Evolutionary conservation across 164 flowering plant genomes (phyloP).

Genomic region (Berberis vulgaris): DNA sequence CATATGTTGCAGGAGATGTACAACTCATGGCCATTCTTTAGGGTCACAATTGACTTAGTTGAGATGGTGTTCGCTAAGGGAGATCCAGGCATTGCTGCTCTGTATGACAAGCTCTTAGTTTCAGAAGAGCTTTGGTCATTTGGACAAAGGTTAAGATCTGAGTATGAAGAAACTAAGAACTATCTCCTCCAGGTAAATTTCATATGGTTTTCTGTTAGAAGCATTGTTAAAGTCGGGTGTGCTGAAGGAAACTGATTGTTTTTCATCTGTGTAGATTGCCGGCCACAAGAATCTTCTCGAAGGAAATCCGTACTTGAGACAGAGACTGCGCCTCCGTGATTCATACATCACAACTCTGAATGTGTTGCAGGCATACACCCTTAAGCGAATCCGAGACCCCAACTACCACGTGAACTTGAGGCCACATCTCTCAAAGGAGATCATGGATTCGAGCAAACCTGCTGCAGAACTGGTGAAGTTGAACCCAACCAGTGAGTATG

Average conservation of each 20-base stretch:
- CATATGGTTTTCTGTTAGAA: neutral
- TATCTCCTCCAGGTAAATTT: slow-evolving; percentile 66
- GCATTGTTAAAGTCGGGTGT: neutral
- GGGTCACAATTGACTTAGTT: slow-evolving; percentile 90
- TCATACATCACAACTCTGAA: slow-evolving; percentile 91
- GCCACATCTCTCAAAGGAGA: slow-evolving; percentile 84
- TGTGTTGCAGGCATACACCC: slow-evolving; percentile 83
- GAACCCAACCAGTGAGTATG: slow-evolving; percentile 93
- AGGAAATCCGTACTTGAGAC: slow-evolving; percentile 89
- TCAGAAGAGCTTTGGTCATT: slow-evolving; percentile 84
- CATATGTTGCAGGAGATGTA: slow-evolving; percentile 88
- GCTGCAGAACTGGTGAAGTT: slow-evolving; percentile 74
- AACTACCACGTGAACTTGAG: slow-evolving; percentile 54
- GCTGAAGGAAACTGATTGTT: neutral
- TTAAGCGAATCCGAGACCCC: slow-evolving; percentile 92
- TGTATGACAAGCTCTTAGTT: slow-evolving; percentile 89
- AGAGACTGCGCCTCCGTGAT: slow-evolving; percentile 80
- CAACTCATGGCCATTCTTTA: slow-evolving; percentile 95
- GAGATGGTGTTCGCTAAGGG: slow-evolving; percentile 99
- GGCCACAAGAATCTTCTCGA: slow-evolving; percentile 91
- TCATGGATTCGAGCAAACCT: slow-evolving; percentile 51
- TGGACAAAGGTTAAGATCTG: slow-evolving; percentile 61
- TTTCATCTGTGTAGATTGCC: slow-evolving; percentile 50
- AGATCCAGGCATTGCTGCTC: slow-evolving; percentile 91
- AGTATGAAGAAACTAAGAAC: slow-evolving; percentile 77